Conservation (phyloP, 345 rosid genomes). For the Syzygium oleosum region DNA sequence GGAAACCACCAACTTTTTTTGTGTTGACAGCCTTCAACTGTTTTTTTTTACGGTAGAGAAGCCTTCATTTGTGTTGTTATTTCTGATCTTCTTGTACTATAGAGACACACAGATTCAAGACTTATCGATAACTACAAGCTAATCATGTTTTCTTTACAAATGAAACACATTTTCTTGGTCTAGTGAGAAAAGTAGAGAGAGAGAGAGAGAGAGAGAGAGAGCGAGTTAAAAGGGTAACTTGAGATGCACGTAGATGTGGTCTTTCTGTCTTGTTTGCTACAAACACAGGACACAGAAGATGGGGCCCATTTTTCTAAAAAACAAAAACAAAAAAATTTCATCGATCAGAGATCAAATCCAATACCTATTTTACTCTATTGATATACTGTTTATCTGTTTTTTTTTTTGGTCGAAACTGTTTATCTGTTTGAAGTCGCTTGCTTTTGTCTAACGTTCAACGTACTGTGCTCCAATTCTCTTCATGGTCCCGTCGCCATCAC, state of each 20-base stretch:
- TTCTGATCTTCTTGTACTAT: background rate
- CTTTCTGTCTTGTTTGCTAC: background rate
- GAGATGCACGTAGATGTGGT: background rate
- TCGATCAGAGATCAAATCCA: background rate
- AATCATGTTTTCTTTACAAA: background rate
- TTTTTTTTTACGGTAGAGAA: background rate
- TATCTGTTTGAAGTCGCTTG: background rate
- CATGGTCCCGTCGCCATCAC: background rate
- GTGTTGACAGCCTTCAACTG: background rate
- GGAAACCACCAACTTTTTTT: background rate
- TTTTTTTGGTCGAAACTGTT: background rate
- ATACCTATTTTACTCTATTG: background rate
- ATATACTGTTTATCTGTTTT: background rate
- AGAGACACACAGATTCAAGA: background rate
- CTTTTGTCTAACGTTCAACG: background rate
- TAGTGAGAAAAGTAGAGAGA: background rate
- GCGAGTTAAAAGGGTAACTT: background rate
- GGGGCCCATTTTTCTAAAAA: background rate
- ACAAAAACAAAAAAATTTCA: background rate
- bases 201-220: background rate
- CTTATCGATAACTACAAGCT: background rate
- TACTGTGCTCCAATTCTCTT: background rate
- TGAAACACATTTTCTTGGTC: background rate
- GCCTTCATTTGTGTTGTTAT: background rate
- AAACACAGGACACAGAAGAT: background rate